phyloP scores from a whole-genome alignment of 768 basidiomycete species.

The Auricularia sp. region DNA sequence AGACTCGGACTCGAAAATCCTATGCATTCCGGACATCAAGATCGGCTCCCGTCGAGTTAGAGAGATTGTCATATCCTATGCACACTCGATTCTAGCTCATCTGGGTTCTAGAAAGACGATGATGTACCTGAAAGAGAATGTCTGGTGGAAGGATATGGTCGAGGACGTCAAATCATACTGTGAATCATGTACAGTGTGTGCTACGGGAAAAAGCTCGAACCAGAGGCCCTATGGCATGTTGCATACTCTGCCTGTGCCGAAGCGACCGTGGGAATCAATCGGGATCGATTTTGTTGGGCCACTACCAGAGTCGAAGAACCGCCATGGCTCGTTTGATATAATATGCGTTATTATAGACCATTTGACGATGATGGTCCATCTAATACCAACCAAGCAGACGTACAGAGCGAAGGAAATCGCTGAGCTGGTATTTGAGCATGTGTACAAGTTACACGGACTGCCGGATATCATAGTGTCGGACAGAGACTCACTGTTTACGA shows the following conservation, averaged over 20 bases:
- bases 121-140: not conserved
- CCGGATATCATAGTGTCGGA: conserved; percentile 26
- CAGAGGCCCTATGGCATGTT: conserved; percentile 17
- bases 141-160: conserved; percentile 31
- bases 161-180: conserved; percentile 20
- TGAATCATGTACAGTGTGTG: conserved; percentile 16
- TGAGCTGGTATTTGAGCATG: conserved; percentile 23
- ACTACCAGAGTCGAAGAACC: conserved; percentile 16
- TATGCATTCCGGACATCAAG: conserved; percentile 10
- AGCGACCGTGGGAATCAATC: conserved; percentile 5
- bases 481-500: conserved; percentile 22
- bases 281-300: conserved; percentile 18
- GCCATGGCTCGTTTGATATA: conserved; percentile 15
- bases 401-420: conserved; percentile 26
- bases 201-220: conserved; percentile 11
- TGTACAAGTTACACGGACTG: conserved; percentile 31
- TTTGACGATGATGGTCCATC: conserved; percentile 15
- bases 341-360: conserved; percentile 18
- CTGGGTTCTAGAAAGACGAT: conserved; percentile 21
- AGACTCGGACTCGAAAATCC: not conserved
- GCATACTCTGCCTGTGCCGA: conserved; percentile 14
- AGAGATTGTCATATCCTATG: conserved; percentile 10
- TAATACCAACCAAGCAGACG: conserved; percentile 20
- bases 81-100: conserved; percentile 30
- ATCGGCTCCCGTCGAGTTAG: conserved; percentile 3